Evolutionary conservation across 495 filamentous ascomycete genomes (phyloP), one percentile per base, ranked within the genome.

Genomic region (Xylaria grammica): DNA sequence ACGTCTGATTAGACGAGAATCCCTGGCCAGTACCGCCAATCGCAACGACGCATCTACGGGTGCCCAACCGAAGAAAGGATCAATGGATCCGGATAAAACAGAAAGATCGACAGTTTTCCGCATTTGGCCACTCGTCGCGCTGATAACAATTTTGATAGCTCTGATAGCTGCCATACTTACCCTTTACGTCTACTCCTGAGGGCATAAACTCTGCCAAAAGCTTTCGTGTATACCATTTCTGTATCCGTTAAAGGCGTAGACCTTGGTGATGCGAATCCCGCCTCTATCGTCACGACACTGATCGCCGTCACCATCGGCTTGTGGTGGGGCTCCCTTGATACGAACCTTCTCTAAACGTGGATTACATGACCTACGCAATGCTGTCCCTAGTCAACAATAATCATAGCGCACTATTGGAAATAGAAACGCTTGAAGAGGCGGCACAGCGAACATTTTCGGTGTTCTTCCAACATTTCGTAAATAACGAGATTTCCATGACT

Each of bases 321-420:
- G 1, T 80, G 75, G 75, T 80, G 78, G 78, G 67, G 71, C 29
- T 68, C 77, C 4, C 68, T 79, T 6, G 78, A 79, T 20, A 69
- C 73, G 0, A 73, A 55, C 15, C 73, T 78, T 22, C 70, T 5
- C 62, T 78, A 0, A 80, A 79, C 65, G 69, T 76, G 67, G 77
- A 80, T 45, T 75, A 77, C 26, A 77, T 78, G 75, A 72, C 69
- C n/a, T 79, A 76, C 20, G 55, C 75, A 9, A 74, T 78, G 69
- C 68, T 74, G 49, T 63, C 63, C 0, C 70, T 76, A 29, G 74
- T 69, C 27, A 49, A 66, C 19, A 67, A 74, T n/a, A 65, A 77
- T 29, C 65, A 71, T 7, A 30, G 54, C 13, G 71, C 70, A 0
- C 67, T 80, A 2, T 58, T 75, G 4, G 63, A 80, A 26, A 36